Conservation (phyloP, 345 rosid genomes). For the Gossypium australe region DNA sequence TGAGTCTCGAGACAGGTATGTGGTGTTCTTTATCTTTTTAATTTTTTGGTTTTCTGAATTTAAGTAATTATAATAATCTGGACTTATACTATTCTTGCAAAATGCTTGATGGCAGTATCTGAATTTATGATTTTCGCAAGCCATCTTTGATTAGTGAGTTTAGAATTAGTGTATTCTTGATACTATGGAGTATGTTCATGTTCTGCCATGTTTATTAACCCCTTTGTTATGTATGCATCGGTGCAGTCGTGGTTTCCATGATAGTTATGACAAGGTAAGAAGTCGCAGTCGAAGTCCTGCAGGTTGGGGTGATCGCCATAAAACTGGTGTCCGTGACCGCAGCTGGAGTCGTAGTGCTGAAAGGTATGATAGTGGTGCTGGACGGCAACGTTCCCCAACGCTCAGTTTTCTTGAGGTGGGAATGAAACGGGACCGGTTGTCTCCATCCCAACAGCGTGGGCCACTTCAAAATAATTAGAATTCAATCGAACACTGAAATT, state of each 20-base stretch:
- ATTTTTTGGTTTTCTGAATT: not conserved
- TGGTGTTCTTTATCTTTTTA: not conserved
- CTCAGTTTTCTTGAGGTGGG: not conserved
- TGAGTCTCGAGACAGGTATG: conserved; percentile 66
- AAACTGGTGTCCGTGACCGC: not conserved
- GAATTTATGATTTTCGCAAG: not conserved
- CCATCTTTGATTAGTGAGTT: not conserved
- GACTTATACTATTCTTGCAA: not conserved
- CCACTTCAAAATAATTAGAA: not conserved
- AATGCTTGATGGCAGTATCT: not conserved
- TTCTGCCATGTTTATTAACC: not conserved
- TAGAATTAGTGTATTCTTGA: not conserved
- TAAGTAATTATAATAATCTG: not conserved
- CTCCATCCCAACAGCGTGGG: not conserved
- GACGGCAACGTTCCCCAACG: not conserved
- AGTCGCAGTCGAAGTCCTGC: conserved; percentile 15
- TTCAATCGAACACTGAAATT: not conserved
- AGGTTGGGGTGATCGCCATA: conserved; percentile 3
- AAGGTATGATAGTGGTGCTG: not conserved
- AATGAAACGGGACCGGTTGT: not conserved
- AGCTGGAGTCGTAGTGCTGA: not conserved
- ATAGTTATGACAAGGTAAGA: conserved; percentile 10
- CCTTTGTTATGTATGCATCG: not conserved
- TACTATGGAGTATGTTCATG: no score
- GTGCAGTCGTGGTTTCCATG: conserved; percentile 1